A percentile compares a stretch with the other conserved stretches of the same genome.
phyloP scores from a whole-genome alignment of 495 filamentous ascomycete species.

The Talaromyces proteolyticus region DNA sequence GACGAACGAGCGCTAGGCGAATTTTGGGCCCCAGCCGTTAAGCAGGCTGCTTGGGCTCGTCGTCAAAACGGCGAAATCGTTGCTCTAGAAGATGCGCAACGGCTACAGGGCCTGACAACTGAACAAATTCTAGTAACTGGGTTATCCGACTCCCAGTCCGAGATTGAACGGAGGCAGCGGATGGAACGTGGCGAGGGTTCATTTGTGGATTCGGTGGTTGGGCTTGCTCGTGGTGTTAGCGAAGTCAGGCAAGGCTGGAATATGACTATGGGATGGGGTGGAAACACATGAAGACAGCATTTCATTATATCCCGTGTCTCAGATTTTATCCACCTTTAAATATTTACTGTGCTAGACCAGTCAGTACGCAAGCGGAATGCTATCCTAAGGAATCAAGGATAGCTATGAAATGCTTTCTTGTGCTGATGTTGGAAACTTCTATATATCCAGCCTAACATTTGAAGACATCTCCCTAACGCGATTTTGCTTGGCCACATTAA shows the following conservation, averaged over 20 bases:
- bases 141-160: conserved; percentile 13
- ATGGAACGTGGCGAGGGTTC: conserved; percentile 21
- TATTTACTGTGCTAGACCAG: too few species aligned
- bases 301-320: background rate
- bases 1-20: conserved; percentile 24
- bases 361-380: too few species aligned
- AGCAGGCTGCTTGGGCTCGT: conserved; percentile 17
- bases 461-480: too few species aligned
- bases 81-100: conserved; percentile 9
- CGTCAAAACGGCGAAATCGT: conserved; percentile 9
- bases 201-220: conserved; percentile 22
- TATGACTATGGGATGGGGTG: conserved; percentile 23
- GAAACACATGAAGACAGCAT: conserved; percentile 10
- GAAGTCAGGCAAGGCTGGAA: conserved; percentile 21
- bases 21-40: conserved; percentile 32
- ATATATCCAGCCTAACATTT: too few species aligned
- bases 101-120: conserved; percentile 8
- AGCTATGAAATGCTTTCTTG: too few species aligned
- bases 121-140: conserved; percentile 9
- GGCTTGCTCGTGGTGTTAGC: conserved; percentile 20
- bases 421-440: too few species aligned
- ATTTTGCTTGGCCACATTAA: too few species aligned
- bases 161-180: conserved; percentile 19
- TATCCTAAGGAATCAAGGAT: too few species aligned
- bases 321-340: too few species aligned